phyloP scores from a whole-genome alignment of 192 early-diverging fungal genomes.

The Coemansia sp. region DNA sequence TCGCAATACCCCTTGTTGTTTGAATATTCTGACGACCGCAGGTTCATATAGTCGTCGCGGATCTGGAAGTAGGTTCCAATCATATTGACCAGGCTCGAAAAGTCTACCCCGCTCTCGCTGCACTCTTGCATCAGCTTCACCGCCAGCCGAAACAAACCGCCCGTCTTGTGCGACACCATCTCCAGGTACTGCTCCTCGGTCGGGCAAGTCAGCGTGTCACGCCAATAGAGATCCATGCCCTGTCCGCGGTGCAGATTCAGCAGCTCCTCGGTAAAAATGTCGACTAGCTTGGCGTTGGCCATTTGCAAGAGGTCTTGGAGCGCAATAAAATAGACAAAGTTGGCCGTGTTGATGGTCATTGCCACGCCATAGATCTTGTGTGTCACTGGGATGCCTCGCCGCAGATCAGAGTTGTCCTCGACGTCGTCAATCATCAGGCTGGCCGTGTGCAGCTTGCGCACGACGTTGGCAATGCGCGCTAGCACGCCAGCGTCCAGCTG shows the following conservation, averaged over 20 bases:
- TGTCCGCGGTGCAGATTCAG: constrained; percentile 91
- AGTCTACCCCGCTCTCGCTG: constrained; percentile 60
- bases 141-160: constrained; percentile 89
- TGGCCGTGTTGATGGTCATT: constrained; percentile 92
- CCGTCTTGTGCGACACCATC: constrained; percentile 98
- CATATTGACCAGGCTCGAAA: constrained; percentile 73
- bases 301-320: constrained; percentile 69
- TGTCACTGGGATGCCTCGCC: constrained; percentile 88
- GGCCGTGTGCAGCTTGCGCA: constrained; percentile 94
- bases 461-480: constrained; percentile 68
- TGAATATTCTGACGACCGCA: constrained; percentile 81
- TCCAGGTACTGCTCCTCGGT: constrained; percentile 88
- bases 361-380: constrained; percentile 95
- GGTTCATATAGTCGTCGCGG: constrained; percentile 95
- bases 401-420: constrained; percentile 85
- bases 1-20: constrained; percentile 98
- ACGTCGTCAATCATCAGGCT: constrained; percentile 96
- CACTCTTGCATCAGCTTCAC: constrained; percentile 91
- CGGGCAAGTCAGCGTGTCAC: constrained; percentile 87
- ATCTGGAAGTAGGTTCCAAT: constrained; percentile 97
- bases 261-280: constrained; percentile 91
- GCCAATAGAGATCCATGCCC: constrained; percentile 97
- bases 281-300: constrained; percentile 63
- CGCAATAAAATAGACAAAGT: constrained; percentile 96
- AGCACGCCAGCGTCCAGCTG: constrained; percentile 68